These are phyloP conservation scores for Erodium texanum DNA, from an alignment of 441 rosid species.

Conservation along the genomic window DNA sequence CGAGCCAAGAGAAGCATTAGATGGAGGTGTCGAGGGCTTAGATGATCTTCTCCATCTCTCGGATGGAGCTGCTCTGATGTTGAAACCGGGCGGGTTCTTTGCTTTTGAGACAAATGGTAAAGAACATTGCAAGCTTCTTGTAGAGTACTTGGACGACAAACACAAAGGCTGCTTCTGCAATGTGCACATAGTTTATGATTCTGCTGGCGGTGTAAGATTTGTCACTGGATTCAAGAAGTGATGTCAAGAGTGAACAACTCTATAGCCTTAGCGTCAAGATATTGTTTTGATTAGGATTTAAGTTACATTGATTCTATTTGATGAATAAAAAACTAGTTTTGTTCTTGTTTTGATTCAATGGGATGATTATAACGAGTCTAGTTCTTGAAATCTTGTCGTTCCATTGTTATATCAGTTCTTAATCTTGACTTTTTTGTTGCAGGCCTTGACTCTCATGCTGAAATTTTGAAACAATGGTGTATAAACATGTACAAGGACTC, in stretches of 20 bases:
- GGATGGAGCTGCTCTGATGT: conserved; percentile 50
- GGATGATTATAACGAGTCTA: background rate
- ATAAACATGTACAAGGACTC: conserved; percentile 16
- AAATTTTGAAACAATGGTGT: conserved; percentile 24
- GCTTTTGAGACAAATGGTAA: conserved; percentile 87
- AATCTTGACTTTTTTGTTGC: background rate
- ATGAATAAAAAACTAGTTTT: background rate
- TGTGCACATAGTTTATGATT: conserved; percentile 49
- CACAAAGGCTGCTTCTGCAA: conserved; percentile 38
- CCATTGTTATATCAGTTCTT: background rate
- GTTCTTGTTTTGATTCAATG: background rate
- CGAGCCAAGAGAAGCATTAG: conserved; percentile 80
- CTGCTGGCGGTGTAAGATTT: conserved; percentile 55
- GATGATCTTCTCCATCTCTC: conserved; percentile 65
- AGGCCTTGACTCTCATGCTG: background rate
- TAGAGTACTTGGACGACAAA: conserved; percentile 40
- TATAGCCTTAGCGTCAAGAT: background rate
- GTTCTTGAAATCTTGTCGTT: background rate
- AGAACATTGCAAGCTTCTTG: conserved; percentile 61
- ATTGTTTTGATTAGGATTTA: background rate
- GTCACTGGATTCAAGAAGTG: conserved; percentile 43
- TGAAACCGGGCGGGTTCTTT: conserved; percentile 71
- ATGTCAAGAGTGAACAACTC: background rate
- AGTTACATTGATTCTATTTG: background rate
- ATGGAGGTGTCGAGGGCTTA: conserved; percentile 65